These are phyloP conservation scores for Phytopythium mirpurense DNA, from an alignment of 352 stramenopile species.

Conservation along the genomic window DNA sequence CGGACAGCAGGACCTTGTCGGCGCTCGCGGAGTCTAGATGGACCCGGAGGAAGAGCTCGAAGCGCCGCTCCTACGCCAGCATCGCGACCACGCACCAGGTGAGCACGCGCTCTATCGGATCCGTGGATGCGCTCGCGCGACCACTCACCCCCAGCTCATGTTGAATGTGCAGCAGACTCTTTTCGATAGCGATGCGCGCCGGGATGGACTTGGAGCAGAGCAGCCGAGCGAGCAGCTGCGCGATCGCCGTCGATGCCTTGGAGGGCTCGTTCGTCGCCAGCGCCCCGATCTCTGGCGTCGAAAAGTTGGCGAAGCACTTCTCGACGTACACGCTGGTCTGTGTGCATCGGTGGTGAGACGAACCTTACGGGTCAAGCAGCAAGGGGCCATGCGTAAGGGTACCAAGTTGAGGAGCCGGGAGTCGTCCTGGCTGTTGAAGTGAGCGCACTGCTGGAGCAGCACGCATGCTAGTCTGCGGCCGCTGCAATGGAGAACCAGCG, in stretches of 20 bases:
- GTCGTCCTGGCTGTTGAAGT: slow-evolving; percentile 26
- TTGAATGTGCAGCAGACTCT: slow-evolving; percentile 28
- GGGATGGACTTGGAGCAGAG: slow-evolving; percentile 40
- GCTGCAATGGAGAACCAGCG: slow-evolving; percentile 48
- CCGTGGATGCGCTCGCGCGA: too few species aligned
- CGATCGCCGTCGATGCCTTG: slow-evolving; percentile 11
- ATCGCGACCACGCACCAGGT: not conserved
- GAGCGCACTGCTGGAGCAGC: slow-evolving; percentile 27
- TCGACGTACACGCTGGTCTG: slow-evolving; percentile 58
- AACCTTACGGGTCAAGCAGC: too few species aligned
- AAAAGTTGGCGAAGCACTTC: slow-evolving; percentile 48
- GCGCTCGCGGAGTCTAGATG: not conserved
- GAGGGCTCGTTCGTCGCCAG: slow-evolving; percentile 17
- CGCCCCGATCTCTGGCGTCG: slow-evolving; percentile 17
- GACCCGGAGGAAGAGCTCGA: not conserved
- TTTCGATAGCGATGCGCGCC: slow-evolving; percentile 40
- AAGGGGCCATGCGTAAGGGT: too few species aligned
- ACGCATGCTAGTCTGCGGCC: slow-evolving; percentile 28
- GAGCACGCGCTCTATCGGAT: not conserved
- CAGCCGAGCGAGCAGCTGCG: slow-evolving; percentile 20
- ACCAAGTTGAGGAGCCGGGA: slow-evolving; percentile 50
- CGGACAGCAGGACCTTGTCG: not conserved
- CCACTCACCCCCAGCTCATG: slow-evolving; percentile 36
- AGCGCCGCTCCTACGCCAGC: slow-evolving; percentile 1
- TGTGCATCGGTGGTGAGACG: too few species aligned